Evolutionary conservation across 371 early-diverging fungal species (phyloP).

Genomic region (Circinella minor): DNA sequence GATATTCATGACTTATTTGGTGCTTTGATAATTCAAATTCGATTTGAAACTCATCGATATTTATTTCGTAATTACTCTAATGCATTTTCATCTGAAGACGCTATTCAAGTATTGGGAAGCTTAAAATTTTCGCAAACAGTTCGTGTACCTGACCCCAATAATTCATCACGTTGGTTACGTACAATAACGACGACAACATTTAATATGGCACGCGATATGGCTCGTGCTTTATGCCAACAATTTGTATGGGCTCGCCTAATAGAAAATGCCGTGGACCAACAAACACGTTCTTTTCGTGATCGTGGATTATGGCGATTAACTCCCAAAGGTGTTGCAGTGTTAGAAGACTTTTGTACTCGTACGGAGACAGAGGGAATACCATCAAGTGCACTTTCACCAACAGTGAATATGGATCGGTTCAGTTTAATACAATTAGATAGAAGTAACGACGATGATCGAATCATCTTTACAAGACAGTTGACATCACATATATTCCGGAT

Average conservation of each 20-base stretch:
- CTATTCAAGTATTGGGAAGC: conserved; percentile 53
- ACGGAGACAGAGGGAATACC: conserved; percentile 32
- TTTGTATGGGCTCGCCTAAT: conserved; percentile 61
- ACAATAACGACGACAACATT: conserved; percentile 68
- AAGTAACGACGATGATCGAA: conserved; percentile 41
- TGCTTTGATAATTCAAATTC: conserved; percentile 62
- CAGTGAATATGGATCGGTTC: conserved; percentile 27
- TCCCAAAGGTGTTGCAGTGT: conserved; percentile 59
- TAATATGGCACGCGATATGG: conserved; percentile 66
- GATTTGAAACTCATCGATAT: conserved; percentile 57
- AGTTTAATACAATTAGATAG: conserved; percentile 39
- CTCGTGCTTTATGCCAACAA: conserved; percentile 64
- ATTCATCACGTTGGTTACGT: conserved; percentile 44
- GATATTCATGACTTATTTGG: conserved; percentile 69
- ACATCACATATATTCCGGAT: conserved; percentile 35
- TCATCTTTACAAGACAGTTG: conserved; percentile 28
- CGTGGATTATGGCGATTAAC: conserved; percentile 61
- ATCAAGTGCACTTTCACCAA: background rate
- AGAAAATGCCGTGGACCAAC: conserved; percentile 57
- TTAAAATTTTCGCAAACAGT: conserved; percentile 60
- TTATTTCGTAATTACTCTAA: conserved; percentile 60
- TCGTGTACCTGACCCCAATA: conserved; percentile 62
- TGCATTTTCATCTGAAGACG: conserved; percentile 65
- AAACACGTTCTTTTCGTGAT: conserved; percentile 55
- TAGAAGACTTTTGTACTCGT: conserved; percentile 53